Evolutionary conservation across 2,329 filamentous ascomycete species (phyloP).

Genomic region (Neocatenulostroma microsporum): DNA sequence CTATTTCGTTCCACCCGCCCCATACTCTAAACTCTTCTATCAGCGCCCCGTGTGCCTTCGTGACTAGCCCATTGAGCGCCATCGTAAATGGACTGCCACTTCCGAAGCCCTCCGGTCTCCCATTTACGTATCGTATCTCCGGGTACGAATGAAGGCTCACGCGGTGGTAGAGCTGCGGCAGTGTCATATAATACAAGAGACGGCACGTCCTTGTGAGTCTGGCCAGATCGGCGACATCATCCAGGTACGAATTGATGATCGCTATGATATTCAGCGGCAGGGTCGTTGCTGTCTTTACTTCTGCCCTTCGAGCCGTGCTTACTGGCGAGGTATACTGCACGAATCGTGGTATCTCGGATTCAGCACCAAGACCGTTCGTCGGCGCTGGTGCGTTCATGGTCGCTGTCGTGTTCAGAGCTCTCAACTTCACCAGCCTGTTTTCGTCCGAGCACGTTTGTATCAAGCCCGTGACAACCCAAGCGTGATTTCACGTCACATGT

Average conservation of each 20-base stretch:
- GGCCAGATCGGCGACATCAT: constrained; percentile 52
- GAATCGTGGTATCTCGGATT: constrained; percentile 21
- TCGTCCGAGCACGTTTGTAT: too few species aligned
- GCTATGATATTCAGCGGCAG: constrained; percentile 54
- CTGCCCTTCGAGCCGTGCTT: constrained; percentile 4
- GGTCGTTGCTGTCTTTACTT: constrained; percentile 9
- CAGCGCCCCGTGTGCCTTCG: constrained; percentile 44
- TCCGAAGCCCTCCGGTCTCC: constrained; percentile 54
- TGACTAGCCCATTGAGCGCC: constrained; percentile 55
- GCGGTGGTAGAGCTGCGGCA: constrained; percentile 52
- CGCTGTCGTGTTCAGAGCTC: too few species aligned
- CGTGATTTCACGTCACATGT: too few species aligned
- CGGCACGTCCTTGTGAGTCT: constrained; percentile 53
- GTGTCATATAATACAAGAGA: constrained; percentile 57
- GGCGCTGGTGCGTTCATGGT: too few species aligned
- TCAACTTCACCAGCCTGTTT: too few species aligned
- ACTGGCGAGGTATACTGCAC: constrained; percentile 24
- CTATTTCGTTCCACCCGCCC: constrained; percentile 52
- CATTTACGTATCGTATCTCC: constrained; percentile 51
- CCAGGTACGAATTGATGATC: constrained; percentile 50
- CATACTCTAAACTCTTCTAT: constrained; percentile 46
- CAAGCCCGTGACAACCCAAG: too few species aligned
- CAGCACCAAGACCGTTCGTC: too few species aligned
- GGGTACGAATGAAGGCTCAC: constrained; percentile 52
- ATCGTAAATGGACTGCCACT: constrained; percentile 56